Percentiles rank a stretch among this genome's conserved stretches.
phyloP scores from a whole-genome alignment of 2,329 filamentous ascomycete genomes.

The Diaporthe sp. region DNA sequence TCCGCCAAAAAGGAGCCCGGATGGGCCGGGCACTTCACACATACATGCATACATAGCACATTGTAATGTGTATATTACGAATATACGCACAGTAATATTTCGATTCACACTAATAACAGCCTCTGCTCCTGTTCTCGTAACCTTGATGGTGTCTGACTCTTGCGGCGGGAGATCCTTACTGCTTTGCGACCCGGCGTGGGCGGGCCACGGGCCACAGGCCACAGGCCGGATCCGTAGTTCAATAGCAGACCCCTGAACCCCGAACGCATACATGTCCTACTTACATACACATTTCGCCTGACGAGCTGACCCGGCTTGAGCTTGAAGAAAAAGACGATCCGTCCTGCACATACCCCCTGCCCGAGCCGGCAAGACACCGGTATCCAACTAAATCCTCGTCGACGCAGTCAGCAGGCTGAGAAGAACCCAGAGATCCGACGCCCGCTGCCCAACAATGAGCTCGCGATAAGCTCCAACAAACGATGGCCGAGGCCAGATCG shows the following conservation, averaged over 20 bases:
- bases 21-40: conserved; percentile 4
- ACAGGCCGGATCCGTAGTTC: conserved; percentile 29
- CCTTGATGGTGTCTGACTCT: background rate
- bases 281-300: background rate
- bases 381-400: background rate
- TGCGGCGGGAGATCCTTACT: background rate
- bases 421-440: background rate
- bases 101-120: conserved; percentile 19
- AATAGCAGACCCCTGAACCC: conserved; percentile 15
- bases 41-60: conserved; percentile 40
- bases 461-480: conserved; percentile 43
- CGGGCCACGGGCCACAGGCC: conserved; percentile 18
- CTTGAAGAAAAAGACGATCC: background rate
- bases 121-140: background rate
- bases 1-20: background rate
- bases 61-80: conserved; percentile 40
- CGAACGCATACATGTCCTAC: conserved; percentile 19
- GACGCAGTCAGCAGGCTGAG: conserved; percentile 28
- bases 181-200: conserved; percentile 8
- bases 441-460: conserved; percentile 45
- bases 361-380: background rate
- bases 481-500: conserved; percentile 49
- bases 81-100: conserved; percentile 35
- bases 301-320: background rate
- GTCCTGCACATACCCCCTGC: background rate